phyloP scores from a whole-genome alignment of 2,329 filamentous ascomycete genomes.

The Sporothrix variecibatus region DNA sequence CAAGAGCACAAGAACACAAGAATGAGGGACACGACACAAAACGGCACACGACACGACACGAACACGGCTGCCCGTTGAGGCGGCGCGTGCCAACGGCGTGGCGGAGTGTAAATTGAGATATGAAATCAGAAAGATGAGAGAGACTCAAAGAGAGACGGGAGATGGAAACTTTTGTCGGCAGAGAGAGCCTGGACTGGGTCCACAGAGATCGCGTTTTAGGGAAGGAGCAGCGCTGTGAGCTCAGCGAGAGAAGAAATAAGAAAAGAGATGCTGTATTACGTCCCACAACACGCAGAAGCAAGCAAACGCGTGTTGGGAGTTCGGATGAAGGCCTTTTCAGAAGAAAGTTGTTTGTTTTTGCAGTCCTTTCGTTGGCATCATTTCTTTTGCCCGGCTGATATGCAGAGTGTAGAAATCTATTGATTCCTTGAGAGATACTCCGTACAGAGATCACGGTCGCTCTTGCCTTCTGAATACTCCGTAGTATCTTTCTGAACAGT shows the following conservation, averaged over 20 bases:
- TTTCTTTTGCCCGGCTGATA: background rate
- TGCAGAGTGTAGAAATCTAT: background rate
- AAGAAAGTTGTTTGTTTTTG: background rate
- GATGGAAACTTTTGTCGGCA: background rate
- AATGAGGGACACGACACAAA: background rate
- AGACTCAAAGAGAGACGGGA: background rate
- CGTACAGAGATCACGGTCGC: background rate
- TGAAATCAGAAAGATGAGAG: background rate
- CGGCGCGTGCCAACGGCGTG: conserved; percentile 14
- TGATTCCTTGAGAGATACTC: background rate
- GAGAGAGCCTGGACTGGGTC: background rate
- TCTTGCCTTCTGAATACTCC: background rate
- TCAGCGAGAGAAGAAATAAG: background rate
- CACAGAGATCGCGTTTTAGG: background rate
- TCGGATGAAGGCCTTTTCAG: background rate
- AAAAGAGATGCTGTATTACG: background rate
- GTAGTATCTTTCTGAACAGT: background rate
- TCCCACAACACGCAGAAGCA: conserved; percentile 8
- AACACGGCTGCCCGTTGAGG: background rate
- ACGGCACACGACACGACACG: conserved; percentile 12
- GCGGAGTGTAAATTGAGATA: background rate
- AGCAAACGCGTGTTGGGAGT: conserved; percentile 2
- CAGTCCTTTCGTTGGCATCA: background rate
- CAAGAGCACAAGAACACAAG: background rate
- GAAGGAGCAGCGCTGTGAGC: background rate